phyloP scores from a whole-genome alignment of 805 yeast species.

The Kodamaea kaohsiungensis region DNA sequence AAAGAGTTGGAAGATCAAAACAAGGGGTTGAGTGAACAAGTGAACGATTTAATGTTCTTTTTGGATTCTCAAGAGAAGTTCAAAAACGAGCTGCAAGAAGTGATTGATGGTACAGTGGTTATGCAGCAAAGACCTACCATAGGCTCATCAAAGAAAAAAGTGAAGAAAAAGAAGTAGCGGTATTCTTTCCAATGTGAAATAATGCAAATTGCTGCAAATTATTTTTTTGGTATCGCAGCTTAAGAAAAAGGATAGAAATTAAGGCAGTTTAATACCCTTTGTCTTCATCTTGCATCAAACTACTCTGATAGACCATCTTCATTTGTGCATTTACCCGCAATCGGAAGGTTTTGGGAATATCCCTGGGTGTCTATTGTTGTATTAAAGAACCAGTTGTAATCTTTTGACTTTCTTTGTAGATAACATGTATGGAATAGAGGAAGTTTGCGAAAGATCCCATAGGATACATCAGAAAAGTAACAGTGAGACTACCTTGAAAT shows the following conservation, averaged over 20 bases:
- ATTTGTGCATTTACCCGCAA: neutral
- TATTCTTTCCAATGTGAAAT: neutral
- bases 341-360: neutral
- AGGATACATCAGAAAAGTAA: neutral
- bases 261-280: neutral
- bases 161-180: neutral
- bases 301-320: neutral
- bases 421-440: neutral
- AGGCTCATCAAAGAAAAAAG: slow-evolving; percentile 2
- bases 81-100: slow-evolving; percentile 68
- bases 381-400: neutral
- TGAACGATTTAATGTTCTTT: slow-evolving; percentile 77
- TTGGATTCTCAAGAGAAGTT: slow-evolving; percentile 73
- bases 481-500: neutral
- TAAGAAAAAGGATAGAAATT: neutral
- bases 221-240: neutral
- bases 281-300: neutral
- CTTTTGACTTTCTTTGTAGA: neutral
- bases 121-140: slow-evolving; percentile 29
- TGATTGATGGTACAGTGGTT: slow-evolving; percentile 67
- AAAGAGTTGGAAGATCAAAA: slow-evolving; percentile 38
- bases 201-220: neutral
- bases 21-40: slow-evolving; percentile 59
- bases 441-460: neutral
- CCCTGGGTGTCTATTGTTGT: neutral